Evolutionary conservation across 1,284 basidiomycete genomes (phyloP), one percentile per base, ranked within the genome.

Genomic region (Coniferiporia weirii): DNA sequence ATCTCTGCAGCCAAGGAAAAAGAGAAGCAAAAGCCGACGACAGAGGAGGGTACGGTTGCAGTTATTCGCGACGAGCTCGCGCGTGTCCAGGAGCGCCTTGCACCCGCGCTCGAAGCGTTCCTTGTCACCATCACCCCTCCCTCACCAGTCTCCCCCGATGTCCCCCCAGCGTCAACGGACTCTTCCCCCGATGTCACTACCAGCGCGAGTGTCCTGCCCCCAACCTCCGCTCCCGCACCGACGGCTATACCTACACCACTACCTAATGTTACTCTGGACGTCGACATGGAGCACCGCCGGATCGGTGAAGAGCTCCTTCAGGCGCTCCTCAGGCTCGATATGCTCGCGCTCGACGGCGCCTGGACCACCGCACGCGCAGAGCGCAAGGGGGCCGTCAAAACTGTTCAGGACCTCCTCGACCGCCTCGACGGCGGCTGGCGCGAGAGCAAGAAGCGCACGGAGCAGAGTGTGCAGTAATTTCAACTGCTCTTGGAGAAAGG

Each of bases 301-400:
- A 71, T 91, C 49, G 84, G 80, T 19, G 89, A 91, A 71, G 71
- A 89, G 55, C 76, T 94, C 27, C 76, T 93, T 27, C 91, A 93
- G 70, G 78, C 82, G 13, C 75, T 94, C 22, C 77, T 94, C 7
- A 80, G 88, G 45, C 74, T 94, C 32, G 91, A 94, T 67, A 85
- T 85, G 54, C 77, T 93, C 66, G 72, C 74, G 35, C 75, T 85
- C 27, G 84, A 89, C 53, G 78, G 81, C 36, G 79, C 82, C 54
- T 93, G 89, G 87, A 78, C 81, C 17, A 76, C 82, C 4, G 91
- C 90, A 17, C 76, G 91, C 62, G 73, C 74, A 61, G 81, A 87
- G 68, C 76, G 91, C 60, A 93, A 92, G 72, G 80, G 77, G 44
- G 91, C 87, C 1, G 91, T 93, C 48, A 83, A 78, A 59, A 76